These are phyloP conservation scores for Pythium aphanidermatum DNA, from an alignment of 352 stramenopile genomes.

Conservation along the genomic window DNA sequence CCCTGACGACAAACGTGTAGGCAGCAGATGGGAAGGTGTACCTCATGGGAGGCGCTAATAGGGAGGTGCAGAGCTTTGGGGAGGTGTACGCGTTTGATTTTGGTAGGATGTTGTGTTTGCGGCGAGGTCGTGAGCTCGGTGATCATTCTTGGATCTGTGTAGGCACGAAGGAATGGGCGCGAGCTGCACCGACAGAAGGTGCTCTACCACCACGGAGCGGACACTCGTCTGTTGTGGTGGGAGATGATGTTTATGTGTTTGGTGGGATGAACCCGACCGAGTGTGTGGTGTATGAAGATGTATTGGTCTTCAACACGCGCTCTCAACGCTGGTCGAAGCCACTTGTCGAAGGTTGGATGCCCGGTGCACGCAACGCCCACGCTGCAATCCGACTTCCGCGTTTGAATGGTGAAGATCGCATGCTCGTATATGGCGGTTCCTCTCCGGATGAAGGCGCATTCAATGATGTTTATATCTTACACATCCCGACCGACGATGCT, in stretches of 20 bases:
- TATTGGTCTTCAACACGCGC: conserved; percentile 44
- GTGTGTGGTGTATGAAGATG: conserved; percentile 47
- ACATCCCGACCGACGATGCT: conserved; percentile 17
- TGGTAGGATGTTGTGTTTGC: conserved; percentile 17
- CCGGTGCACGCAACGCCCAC: conserved; percentile 48
- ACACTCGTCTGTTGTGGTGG: conserved; percentile 50
- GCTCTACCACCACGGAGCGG: conserved; percentile 46
- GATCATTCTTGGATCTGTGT: no score
- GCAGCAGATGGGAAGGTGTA: conserved; percentile 30
- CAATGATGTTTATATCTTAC: conserved; percentile 48
- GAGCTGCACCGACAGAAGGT: conserved; percentile 8
- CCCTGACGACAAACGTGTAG: conserved; percentile 6
- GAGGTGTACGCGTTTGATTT: conserved; percentile 55
- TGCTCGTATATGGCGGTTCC: conserved; percentile 58
- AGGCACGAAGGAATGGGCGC: conserved; percentile 24
- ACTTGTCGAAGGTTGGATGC: conserved; percentile 27
- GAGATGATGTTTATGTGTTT: conserved; percentile 41
- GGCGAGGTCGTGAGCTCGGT: no score
- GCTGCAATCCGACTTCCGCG: conserved; percentile 32
- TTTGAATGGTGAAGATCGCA: conserved; percentile 8
- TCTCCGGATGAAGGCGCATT: conserved; percentile 47
- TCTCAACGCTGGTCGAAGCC: conserved; percentile 29
- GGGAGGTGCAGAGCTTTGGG: conserved; percentile 42
- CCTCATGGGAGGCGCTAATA: conserved; percentile 55
- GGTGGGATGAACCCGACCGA: conserved; percentile 41